These are phyloP conservation scores for Thielaviopsis populi DNA, from an alignment of 2,329 filamentous ascomycete genomes.

Conservation along the genomic window DNA sequence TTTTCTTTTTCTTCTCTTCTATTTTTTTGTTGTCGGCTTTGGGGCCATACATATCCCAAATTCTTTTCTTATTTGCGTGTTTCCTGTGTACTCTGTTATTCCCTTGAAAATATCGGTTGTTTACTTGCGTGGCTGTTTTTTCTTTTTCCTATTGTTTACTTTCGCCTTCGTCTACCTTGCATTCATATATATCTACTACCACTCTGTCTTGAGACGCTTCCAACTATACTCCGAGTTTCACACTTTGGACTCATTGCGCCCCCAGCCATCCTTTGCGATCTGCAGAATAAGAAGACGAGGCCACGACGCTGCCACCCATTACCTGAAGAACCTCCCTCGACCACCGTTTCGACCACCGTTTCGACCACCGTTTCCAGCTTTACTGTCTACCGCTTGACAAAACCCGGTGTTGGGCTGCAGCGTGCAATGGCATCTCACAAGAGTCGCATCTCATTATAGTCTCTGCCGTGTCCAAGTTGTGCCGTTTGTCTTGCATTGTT, in stretches of 20 bases:
- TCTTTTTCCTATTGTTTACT: not conserved
- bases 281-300: not conserved
- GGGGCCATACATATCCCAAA: not conserved
- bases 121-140: not conserved
- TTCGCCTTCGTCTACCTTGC: not conserved
- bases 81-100: not conserved
- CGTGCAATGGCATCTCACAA: not conserved
- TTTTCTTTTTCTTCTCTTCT: not conserved
- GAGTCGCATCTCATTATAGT: not conserved
- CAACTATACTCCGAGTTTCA: slow-evolving; percentile 1
- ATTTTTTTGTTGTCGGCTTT: not conserved
- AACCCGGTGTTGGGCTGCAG: not conserved
- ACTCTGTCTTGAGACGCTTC: not conserved
- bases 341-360: no score
- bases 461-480: not conserved
- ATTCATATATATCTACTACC: not conserved
- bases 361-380: not conserved
- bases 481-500: not conserved
- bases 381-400: not conserved
- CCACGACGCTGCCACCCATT: not conserved
- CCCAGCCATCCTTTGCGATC: not conserved
- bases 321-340: not conserved
- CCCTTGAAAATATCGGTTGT: not conserved
- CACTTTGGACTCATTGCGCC: not conserved
- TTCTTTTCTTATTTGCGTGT: not conserved